Base-by-base conservation (phyloP, 1,284 basidiomycete species). In the Xerocomus amazonicus region DNA sequence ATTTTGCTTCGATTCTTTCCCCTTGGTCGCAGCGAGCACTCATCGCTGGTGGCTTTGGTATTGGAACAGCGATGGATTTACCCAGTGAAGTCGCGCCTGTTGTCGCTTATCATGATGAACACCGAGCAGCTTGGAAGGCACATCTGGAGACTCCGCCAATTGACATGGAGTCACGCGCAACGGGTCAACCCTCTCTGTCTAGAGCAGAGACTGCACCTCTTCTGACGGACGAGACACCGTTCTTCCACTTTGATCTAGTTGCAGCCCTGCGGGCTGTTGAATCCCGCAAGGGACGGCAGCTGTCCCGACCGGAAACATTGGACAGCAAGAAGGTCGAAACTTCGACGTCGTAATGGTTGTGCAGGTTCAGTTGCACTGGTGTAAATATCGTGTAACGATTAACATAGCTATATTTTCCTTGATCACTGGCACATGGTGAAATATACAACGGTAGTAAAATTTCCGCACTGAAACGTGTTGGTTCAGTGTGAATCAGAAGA, bases 1-100 rank as follows among this genome's bases (percentile, higher is more conserved):
- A 95, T 71, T 95, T 96, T 66, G 86, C 90, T 9, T 82, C 83
- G 26, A 80, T 98, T 47, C 79, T 95, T 47, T 95, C 92, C 0
- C 93, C 94, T 0, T 98, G 96, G 96, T 92, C 95, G 50, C 84
- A 90, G 51, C 86, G 93, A 43, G 92, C 90, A 3, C 79, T 97
- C 41, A 76, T 92, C 55, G 92, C 90, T 12, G 92, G 87, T 48
- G 90, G 91, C 1, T 96, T 97, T 63, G 93, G 93, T 6, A 75
- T 73, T 23, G 81, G 86, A 6, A 58, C 65, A 4, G 65, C 75
- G 1, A 60, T 75, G 6, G 68, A 67, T 31, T 55, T 69, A 5
- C 77, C 77, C 4, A 71, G 71, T 17, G 92, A 94, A 60, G 74
- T 93, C 50, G 90, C 87, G 2, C 74, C 84, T 29, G 81, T 93